Conservation (phyloP, 768 basidiomycete species). For the Auricularia sp. region DNA sequence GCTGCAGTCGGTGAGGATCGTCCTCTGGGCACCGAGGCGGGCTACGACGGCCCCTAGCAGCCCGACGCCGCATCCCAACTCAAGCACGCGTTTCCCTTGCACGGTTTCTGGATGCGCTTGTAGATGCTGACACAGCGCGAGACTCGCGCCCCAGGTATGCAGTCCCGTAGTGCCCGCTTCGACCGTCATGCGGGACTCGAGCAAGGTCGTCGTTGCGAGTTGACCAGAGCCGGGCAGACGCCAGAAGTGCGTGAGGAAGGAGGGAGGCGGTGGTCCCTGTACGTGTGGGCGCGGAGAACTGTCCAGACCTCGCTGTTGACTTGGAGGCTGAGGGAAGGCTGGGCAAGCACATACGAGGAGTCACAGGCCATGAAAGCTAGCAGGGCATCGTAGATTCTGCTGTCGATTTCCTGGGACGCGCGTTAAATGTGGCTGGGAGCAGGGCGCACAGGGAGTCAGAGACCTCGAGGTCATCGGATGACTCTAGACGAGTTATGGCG, state of each 20-base stretch:
- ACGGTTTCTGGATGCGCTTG: constrained; percentile 8
- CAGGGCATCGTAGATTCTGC: not conserved
- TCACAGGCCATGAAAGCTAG: not conserved
- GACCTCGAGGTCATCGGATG: not conserved
- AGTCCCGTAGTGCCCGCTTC: constrained; percentile 13
- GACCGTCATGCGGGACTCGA: constrained; percentile 11
- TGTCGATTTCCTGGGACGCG: not conserved
- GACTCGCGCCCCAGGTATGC: constrained; percentile 10
- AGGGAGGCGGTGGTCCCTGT: not conserved
- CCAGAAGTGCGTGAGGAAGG: constrained; percentile 1
- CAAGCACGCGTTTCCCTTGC: constrained; percentile 6
- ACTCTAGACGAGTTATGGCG: not conserved
- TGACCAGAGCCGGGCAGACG: not conserved
- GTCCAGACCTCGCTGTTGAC: not conserved
- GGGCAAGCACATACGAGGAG: too few species aligned
- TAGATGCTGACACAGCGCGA: constrained; percentile 10
- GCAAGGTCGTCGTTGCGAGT: constrained; percentile 1
- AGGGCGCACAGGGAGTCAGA: not conserved
- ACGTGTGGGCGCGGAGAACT: not conserved
- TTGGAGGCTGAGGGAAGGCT: too few species aligned
- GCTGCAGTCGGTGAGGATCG: constrained; percentile 7
- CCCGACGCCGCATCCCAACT: constrained; percentile 10
- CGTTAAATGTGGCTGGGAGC: not conserved
- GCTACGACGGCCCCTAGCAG: constrained; percentile 9
- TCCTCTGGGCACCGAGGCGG: not conserved